Evolutionary conservation across 495 filamentous ascomycete species (phyloP), one percentile per base, ranked within the genome.

Genomic region (Poronia punctata): DNA sequence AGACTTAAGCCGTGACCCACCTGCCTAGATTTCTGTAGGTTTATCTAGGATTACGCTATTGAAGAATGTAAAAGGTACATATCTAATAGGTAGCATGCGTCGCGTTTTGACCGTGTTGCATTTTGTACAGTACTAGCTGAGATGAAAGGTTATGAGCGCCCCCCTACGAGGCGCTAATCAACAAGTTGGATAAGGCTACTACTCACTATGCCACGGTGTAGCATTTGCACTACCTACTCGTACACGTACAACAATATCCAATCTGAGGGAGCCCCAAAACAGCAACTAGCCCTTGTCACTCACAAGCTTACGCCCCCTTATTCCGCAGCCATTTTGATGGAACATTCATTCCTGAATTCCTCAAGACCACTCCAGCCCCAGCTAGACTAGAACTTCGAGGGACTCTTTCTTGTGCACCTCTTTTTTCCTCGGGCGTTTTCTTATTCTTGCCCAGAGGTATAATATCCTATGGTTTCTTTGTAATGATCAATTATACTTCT

Each of bases 401-500:
- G 15, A 25, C n/a, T 56, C 44, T 60, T 45, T 23, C 44, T 50
- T 48, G 45, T 48, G 50, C 49, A 59, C 65, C 59, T 58, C 66
- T 60, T 53, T 65, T 71, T 62, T 62, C 53, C 49, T 48, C 28
- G 19, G 43, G 42, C 48, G 35, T 49, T 57, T 48, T 50, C 43
- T 57, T 57, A 53, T 56, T 48, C 49, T 45, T 42, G 31, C 38
- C 45, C 21, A 37, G 16, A 23, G 21, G 20, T 37, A 30, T 24
- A 26, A 0, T 47, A 38, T 54, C 54, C 46, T 56, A 55, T 56
- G 49, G 38, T 54, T 27, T 51, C 56, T 43, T 66, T 67, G 56
- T 70, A 67, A 71, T 68, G 51, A 41, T 48, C 34, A 31, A 26
- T 64, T 67, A 36, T 56, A 49, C 54, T 66, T 68, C 59, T 24